Conservation (phyloP, 2,329 filamentous ascomycete genomes). For the Colletotrichum liaoningense region DNA sequence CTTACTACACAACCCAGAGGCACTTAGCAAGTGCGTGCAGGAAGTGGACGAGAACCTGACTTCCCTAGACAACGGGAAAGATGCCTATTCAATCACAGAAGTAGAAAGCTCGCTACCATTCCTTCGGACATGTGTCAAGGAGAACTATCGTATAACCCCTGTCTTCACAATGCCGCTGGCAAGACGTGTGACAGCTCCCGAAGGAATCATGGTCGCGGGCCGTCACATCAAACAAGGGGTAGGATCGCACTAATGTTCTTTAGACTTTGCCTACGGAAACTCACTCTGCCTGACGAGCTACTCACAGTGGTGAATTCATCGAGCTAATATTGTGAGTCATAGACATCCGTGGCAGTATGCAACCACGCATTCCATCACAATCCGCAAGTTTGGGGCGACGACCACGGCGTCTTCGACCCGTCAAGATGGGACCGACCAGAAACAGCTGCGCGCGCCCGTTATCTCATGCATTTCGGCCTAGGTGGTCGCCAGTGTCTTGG, state of each 20-base stretch:
- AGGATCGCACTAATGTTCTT: background rate
- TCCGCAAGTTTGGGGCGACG: constrained; percentile 7
- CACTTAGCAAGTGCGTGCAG: background rate
- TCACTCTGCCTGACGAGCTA: background rate
- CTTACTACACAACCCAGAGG: constrained; percentile 8
- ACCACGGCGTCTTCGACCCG: constrained; percentile 3
- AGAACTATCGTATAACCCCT: constrained; percentile 15
- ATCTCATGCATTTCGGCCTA: constrained; percentile 26
- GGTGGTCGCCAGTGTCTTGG: constrained; percentile 24
- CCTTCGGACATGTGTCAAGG: constrained; percentile 11
- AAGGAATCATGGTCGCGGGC: constrained; percentile 7
- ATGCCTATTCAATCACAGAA: constrained; percentile 4
- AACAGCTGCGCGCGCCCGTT: constrained; percentile 8
- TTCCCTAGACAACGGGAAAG: background rate
- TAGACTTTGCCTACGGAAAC: background rate
- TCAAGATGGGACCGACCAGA: constrained; percentile 8
- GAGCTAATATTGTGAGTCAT: background rate
- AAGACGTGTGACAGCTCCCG: constrained; percentile 15
- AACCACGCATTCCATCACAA: constrained; percentile 26
- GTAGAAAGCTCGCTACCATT: constrained; percentile 3
- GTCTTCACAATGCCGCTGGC: constrained; percentile 27
- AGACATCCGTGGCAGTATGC: constrained; percentile 23
- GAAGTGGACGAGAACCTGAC: constrained; percentile 6
- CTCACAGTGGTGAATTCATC: background rate
- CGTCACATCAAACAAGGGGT: constrained; percentile 24